Conservation (phyloP, 2,329 filamentous ascomycete species). For the Paecilomyces niveus region DNA sequence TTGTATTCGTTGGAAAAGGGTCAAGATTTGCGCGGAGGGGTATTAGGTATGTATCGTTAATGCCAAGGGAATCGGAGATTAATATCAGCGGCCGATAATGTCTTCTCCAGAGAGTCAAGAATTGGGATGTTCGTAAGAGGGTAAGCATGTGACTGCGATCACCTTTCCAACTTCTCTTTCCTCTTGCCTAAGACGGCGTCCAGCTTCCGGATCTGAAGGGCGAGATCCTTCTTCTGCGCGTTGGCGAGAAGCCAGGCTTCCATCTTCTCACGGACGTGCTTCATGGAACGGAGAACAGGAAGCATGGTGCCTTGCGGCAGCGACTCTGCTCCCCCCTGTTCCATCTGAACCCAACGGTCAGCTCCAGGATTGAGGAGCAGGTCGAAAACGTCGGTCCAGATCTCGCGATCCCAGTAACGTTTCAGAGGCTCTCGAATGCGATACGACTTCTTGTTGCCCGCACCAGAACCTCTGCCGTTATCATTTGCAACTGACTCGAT, state of each 20-base stretch:
- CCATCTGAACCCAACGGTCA: slow-evolving; percentile 54
- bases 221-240: slow-evolving; percentile 68
- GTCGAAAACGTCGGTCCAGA: slow-evolving; percentile 80
- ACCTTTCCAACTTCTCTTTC: slow-evolving; percentile 29
- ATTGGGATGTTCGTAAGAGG: not conserved
- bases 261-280: slow-evolving; percentile 65
- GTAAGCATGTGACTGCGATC: not conserved
- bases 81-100: not conserved
- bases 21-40: not conserved
- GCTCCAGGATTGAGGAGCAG: slow-evolving; percentile 69
- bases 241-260: slow-evolving; percentile 74
- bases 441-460: slow-evolving; percentile 54
- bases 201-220: slow-evolving; percentile 53
- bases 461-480: slow-evolving; percentile 2
- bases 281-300: slow-evolving; percentile 68
- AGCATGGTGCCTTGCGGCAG: slow-evolving; percentile 41
- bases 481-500: slow-evolving; percentile 62
- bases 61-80: not conserved
- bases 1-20: not conserved
- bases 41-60: not conserved
- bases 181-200: slow-evolving; percentile 60
- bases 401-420: slow-evolving; percentile 91
- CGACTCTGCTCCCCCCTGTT: slow-evolving; percentile 34
- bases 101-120: not conserved
- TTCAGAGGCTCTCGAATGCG: slow-evolving; percentile 77